Evolutionary conservation across 768 basidiomycete genomes (phyloP).

Genomic region (Serendipita vermifera): DNA sequence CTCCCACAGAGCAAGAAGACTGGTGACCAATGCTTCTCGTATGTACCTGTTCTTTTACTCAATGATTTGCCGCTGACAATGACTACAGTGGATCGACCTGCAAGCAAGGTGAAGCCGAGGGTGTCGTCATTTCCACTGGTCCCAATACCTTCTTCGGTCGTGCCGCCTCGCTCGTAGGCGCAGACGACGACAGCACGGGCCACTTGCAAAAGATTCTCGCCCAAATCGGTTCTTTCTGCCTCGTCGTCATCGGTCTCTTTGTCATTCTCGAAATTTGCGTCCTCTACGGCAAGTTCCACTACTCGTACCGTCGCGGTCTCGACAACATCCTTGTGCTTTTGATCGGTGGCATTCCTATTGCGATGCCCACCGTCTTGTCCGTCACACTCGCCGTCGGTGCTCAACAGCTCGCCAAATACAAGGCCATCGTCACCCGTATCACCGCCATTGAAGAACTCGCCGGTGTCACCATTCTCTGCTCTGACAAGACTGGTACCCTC

Average conservation of each 20-base stretch:
- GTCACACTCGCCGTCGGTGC: conserved; percentile 98
- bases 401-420: conserved; percentile 97
- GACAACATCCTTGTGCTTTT: conserved; percentile 96
- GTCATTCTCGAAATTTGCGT: conserved; percentile 88
- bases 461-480: conserved; percentile 96
- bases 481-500: conserved; percentile 96
- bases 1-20: conserved; percentile 85
- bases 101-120: conserved; percentile 98
- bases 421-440: conserved; percentile 99
- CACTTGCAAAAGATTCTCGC: conserved; percentile 98
- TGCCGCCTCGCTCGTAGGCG: conserved; percentile 92
- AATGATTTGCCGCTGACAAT: conserved; percentile 11
- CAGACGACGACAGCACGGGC: conserved; percentile 94
- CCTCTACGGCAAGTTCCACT: conserved; percentile 85
- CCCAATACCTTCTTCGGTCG: conserved; percentile 99
- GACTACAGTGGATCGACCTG: conserved; percentile 77
- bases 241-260: conserved; percentile 92
- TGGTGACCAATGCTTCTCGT: conserved; percentile 98
- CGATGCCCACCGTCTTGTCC: conserved; percentile 97
- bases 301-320: conserved; percentile 84
- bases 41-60: conserved; percentile 27
- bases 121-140: conserved; percentile 96
- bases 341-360: conserved; percentile 99
- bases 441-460: conserved; percentile 98
- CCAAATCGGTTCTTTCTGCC: conserved; percentile 94